Evolutionary conservation across 2,329 filamentous ascomycete species (phyloP), one percentile per base, ranked within the genome.

Genomic region (Phyllosticta citrichinensis): DNA sequence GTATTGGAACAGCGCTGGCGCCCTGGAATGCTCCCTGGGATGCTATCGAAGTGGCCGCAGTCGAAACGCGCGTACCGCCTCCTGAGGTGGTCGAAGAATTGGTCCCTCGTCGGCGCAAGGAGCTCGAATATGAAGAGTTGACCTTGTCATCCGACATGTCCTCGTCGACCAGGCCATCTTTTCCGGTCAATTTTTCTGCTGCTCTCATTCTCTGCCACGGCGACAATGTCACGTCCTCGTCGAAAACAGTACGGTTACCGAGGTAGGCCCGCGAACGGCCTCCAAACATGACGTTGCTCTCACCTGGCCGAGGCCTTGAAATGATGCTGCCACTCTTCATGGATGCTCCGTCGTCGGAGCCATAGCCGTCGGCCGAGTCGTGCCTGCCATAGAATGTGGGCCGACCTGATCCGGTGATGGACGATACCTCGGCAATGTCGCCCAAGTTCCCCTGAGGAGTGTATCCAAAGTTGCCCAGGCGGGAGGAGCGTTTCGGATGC

Each of bases 251-350:
- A 65, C 84, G 86, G 24, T 82, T 88, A n/a, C 75, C 69, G 73
- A 91, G 92, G 70, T 95, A 97, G 47, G 97, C 87, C 76, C 97
- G 97, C 72, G 97, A 94, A 53, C 94, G 85, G 17, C 94, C 94
- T 62, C 94, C 94, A 74, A 99, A 99, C 61, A 99, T 75, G 66
- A 89, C 88, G 70, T 97, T 99, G 54, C 93, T 91, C 70, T 97
- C 93, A 1, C 84, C 86, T 0, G 90, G 91, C 66, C 92, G 87
- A 8, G 87, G 80, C 57, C 94, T 83, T 67, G 80, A 87, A 88
- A 97, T 93, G n/a, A 97, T 81, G 72, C 88, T 91, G 1, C 84
- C 82, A 54, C 73, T 76, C 10, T 79, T 76, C 3, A 77, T 76
- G 6, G 83, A 84, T 54, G 87, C 84, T 40, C 86, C 85, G 25